phyloP scores from a whole-genome alignment of 164 flowering plant genomes.

The Cinnamomum micranthum region DNA sequence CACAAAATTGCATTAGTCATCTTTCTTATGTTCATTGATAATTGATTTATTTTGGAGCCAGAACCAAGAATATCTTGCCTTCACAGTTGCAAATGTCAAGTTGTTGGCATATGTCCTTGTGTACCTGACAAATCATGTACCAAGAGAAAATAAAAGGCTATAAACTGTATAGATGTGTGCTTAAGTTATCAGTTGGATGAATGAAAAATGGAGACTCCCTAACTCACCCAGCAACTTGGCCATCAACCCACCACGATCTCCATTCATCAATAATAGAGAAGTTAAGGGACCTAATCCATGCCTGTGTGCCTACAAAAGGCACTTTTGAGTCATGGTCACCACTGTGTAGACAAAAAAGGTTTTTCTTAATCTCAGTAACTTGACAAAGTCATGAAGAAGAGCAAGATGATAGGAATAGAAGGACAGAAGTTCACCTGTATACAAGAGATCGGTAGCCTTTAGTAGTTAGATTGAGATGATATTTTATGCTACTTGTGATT shows the following conservation, averaged over 20 bases:
- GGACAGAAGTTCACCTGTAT: constrained; percentile 6
- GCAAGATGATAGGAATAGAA: not conserved
- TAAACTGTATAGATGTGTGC: not conserved
- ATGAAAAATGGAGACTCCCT: no score
- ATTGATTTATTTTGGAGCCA: no score
- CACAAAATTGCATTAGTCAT: no score
- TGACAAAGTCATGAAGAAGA: not conserved
- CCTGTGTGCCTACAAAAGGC: constrained; percentile 37
- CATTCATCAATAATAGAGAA: constrained; percentile 47
- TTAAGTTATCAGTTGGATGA: not conserved
- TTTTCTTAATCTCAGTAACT: not conserved
- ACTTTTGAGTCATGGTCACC: constrained; percentile 52
- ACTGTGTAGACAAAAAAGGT: constrained; percentile 12
- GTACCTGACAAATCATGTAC: not conserved
- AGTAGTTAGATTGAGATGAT: constrained; percentile 22
- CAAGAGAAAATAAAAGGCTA: not conserved
- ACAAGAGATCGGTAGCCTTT: constrained; percentile 21
- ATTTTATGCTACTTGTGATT: constrained; percentile 9
- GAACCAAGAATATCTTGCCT: not conserved
- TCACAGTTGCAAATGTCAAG: not conserved
- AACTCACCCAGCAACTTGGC: constrained; percentile 52
- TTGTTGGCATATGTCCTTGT: constrained; percentile 1
- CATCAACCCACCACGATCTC: constrained; percentile 42
- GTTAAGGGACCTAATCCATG: constrained; percentile 47
- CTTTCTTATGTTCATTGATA: no score